phyloP scores from a whole-genome alignment of 345 rosid species.

The Aquilaria yunnanensis region DNA sequence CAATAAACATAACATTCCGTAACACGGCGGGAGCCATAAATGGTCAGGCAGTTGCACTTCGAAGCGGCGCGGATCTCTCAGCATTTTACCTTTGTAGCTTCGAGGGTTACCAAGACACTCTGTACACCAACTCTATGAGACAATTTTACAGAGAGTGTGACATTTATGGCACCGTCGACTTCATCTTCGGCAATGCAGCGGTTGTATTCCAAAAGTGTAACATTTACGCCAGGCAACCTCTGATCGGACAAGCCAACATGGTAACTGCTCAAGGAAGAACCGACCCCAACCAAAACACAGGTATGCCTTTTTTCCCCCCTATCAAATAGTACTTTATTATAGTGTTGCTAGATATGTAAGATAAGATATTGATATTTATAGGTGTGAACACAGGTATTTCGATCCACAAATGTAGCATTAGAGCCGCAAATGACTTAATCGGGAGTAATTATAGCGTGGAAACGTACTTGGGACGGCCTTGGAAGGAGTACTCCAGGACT shows the following conservation, averaged over 20 bases:
- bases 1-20: conserved; percentile 38
- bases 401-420: conserved; percentile 33
- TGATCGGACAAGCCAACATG: conserved; percentile 14
- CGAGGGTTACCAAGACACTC: conserved; percentile 50
- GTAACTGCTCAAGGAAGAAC: conserved; percentile 51
- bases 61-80: conserved; percentile 45
- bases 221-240: conserved; percentile 8
- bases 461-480: conserved; percentile 48
- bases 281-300: conserved; percentile 43
- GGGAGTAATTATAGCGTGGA: conserved; percentile 23
- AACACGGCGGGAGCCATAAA: conserved; percentile 56
- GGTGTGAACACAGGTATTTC: conserved; percentile 28
- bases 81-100: conserved; percentile 50
- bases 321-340: no score
- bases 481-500: conserved; percentile 49
- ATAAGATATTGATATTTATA: no score
- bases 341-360: no score
- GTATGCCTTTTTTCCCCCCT: conserved; percentile 20
- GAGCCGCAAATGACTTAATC: conserved; percentile 27
- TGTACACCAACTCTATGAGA: conserved; percentile 40
- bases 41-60: conserved; percentile 52
- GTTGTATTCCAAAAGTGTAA: conserved; percentile 32
- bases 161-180: conserved; percentile 53
- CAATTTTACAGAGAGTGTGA: conserved; percentile 58
- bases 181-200: conserved; percentile 45